Evolutionary conservation across 1,284 basidiomycete species (phyloP).

Genomic region (Ganoderma meredithae): DNA sequence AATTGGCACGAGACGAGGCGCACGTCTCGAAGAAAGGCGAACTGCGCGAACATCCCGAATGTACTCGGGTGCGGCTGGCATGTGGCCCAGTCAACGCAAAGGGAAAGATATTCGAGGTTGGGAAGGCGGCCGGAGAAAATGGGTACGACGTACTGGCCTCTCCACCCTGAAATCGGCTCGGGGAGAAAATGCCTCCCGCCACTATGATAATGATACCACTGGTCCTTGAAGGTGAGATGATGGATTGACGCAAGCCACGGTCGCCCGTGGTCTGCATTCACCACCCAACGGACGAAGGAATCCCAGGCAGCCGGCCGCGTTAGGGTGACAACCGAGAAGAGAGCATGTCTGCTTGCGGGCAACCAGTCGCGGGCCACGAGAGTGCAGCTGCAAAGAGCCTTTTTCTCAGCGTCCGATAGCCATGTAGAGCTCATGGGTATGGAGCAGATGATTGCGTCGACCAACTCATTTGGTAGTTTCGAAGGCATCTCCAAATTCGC

Average conservation of each 20-base stretch:
- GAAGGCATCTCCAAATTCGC: not conserved
- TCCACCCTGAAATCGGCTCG: not conserved
- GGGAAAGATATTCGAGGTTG: not conserved
- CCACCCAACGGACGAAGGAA: not conserved
- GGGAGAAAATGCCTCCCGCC: not conserved
- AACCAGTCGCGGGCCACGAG: constrained; percentile 1
- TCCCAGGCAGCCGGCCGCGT: not conserved
- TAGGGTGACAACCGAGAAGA: not conserved
- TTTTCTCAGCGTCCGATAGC: not conserved
- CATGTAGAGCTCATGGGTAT: not conserved
- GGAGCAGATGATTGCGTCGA: not conserved
- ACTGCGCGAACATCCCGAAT: not conserved
- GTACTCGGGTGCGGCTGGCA: not conserved
- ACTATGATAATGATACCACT: not conserved
- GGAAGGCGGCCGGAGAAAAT: not conserved
- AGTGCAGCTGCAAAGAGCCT: not conserved
- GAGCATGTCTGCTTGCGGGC: not conserved
- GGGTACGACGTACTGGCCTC: not conserved
- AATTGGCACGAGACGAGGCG: not conserved
- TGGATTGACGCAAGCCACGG: not conserved
- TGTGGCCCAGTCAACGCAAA: not conserved
- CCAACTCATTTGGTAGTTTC: not conserved
- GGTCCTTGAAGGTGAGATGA: not conserved
- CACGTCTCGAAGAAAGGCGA: not conserved
- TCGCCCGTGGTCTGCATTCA: not conserved